Conservation (phyloP, 2,329 filamentous ascomycete genomes). For the Fusarium acutatum region DNA sequence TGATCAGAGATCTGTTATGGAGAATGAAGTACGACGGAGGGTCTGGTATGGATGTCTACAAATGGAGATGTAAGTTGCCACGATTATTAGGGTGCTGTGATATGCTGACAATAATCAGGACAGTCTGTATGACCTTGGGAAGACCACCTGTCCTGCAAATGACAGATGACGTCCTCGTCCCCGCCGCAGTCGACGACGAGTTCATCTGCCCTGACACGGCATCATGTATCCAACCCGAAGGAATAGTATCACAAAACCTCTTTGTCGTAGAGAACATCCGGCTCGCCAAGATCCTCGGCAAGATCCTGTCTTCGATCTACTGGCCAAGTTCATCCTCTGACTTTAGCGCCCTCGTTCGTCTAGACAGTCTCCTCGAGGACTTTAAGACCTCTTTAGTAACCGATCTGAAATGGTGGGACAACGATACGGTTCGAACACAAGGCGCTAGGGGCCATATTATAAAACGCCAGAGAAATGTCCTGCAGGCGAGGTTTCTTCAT, state of each 20-base stretch:
- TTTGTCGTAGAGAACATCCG: neutral
- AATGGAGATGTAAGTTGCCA: neutral
- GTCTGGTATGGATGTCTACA: conserved; percentile 6
- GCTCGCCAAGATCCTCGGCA: neutral
- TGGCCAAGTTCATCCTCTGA: neutral
- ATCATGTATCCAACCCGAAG: neutral
- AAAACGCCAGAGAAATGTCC: neutral
- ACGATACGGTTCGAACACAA: too few relatives aligned
- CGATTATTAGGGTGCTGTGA: too few relatives aligned
- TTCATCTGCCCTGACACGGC: neutral
- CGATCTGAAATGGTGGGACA: neutral
- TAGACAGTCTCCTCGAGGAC: neutral
- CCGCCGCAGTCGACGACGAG: neutral
- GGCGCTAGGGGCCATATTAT: rapidly evolving
- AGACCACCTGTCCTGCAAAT: neutral
- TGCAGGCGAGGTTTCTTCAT: neutral
- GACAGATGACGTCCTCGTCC: neutral
- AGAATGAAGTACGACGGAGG: neutral
- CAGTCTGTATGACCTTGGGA: neutral
- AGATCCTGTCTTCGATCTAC: neutral
- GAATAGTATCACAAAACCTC: neutral
- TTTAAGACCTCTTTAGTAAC: rapidly evolving
- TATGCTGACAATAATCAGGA: neutral
- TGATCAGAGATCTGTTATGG: neutral
- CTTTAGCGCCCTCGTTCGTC: neutral